phyloP scores from a whole-genome alignment of 768 basidiomycete genomes.

The Naematelia encephala region DNA sequence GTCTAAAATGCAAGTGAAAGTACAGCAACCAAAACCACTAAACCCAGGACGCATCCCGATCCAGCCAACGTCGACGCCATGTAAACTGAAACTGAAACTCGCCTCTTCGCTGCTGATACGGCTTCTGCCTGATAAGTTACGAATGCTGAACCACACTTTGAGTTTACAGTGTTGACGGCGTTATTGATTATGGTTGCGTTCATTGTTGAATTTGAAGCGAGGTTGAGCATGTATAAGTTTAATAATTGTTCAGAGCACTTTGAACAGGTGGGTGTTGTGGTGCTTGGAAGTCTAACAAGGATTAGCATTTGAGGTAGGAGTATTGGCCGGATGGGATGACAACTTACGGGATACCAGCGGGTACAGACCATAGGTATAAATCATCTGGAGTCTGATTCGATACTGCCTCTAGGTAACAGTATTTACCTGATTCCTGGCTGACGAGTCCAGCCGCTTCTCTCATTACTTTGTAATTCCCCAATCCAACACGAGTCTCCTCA shows the following conservation, averaged over 20 bases:
- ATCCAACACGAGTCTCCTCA: constrained; percentile 18
- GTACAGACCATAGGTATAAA: constrained; percentile 39
- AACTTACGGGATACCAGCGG: constrained; percentile 38
- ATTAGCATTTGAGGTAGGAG: neutral
- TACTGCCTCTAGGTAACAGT: constrained; percentile 41
- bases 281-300: constrained; percentile 24
- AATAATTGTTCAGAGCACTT: constrained; percentile 33
- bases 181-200: constrained; percentile 31
- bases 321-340: neutral
- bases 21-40: neutral
- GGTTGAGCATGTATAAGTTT: constrained; percentile 21
- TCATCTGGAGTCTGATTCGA: constrained; percentile 29
- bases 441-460: constrained; percentile 20
- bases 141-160: constrained; percentile 30
- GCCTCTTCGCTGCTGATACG: neutral
- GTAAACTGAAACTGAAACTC: neutral
- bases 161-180: constrained; percentile 32
- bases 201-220: constrained; percentile 22
- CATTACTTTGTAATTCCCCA: constrained; percentile 36
- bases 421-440: constrained; percentile 29
- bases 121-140: neutral
- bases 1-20: neutral
- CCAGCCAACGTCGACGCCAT: neutral
- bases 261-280: constrained; percentile 37
- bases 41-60: neutral